Conservation (phyloP, 2,329 filamentous ascomycete species). For the Scedosporium boydii region DNA sequence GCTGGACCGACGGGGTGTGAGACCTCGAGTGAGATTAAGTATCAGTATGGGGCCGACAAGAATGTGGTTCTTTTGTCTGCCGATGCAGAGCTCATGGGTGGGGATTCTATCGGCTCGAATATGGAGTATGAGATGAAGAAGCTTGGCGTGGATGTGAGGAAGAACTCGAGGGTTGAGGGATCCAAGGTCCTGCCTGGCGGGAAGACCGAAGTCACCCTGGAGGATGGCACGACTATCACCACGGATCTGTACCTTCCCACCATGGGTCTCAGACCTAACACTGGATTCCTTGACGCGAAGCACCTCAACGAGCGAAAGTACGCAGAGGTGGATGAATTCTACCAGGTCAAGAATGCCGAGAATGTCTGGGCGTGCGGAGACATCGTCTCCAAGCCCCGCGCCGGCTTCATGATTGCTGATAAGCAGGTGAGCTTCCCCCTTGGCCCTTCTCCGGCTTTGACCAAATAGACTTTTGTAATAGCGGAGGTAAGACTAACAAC, state of each 20-base stretch:
- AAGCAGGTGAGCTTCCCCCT: conserved; percentile 31
- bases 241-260: conserved; percentile 50
- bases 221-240: conserved; percentile 33
- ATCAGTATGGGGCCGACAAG: conserved; percentile 36
- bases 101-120: conserved; percentile 31
- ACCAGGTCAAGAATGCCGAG: conserved; percentile 33
- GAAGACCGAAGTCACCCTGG: conserved; percentile 38
- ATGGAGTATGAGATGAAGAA: conserved; percentile 39
- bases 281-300: conserved; percentile 36
- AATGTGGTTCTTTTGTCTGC: conserved; percentile 38
- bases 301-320: conserved; percentile 34
- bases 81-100: conserved; percentile 29
- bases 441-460: neutral
- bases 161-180: conserved; percentile 28
- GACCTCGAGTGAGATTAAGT: conserved; percentile 42
- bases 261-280: conserved; percentile 45
- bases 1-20: conserved; percentile 48
- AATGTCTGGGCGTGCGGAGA: conserved; percentile 46
- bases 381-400: conserved; percentile 38
- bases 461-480: neutral
- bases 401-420: conserved; percentile 51
- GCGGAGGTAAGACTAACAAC: neutral
- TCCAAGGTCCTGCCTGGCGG: conserved; percentile 26
- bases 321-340: conserved; percentile 39
- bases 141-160: conserved; percentile 40